phyloP scores from a whole-genome alignment of 106 monocot genomes.

The Posidonia australis region DNA sequence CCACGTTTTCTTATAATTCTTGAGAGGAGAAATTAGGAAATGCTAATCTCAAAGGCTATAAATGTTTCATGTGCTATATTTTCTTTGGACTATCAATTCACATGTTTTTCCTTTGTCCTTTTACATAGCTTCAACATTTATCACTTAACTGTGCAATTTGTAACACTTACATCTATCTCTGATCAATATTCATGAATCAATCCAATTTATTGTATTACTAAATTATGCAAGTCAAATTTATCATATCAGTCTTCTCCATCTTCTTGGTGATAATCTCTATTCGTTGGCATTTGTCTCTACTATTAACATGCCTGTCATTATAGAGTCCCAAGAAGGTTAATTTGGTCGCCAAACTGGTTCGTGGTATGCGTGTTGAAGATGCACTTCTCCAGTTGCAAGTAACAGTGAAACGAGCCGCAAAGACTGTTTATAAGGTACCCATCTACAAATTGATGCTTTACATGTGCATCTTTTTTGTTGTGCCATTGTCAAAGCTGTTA shows the following conservation, averaged over 20 bases:
- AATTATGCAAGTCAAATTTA: no score
- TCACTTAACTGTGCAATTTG: no score
- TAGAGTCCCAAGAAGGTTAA: slow-evolving; percentile 98
- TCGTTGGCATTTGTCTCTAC: neutral
- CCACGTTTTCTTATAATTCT: no score
- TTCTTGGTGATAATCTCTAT: neutral
- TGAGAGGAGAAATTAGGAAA: no score
- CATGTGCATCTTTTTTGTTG: neutral
- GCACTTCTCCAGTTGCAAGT: slow-evolving; percentile 94
- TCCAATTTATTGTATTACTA: no score
- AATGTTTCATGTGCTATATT: no score
- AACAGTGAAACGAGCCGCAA: slow-evolving; percentile 86
- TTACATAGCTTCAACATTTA: no score
- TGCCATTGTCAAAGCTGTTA: neutral
- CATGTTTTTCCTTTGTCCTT: no score
- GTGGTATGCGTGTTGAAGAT: slow-evolving; percentile 98
- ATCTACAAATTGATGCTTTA: neutral
- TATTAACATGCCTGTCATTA: neutral
- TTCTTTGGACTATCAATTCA: no score
- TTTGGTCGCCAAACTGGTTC: slow-evolving; percentile 72
- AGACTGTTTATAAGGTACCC: slow-evolving; percentile 79
- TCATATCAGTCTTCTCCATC: neutral
- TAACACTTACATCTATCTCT: no score
- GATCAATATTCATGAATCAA: no score
- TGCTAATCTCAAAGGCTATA: no score